Conservation (phyloP, 169 alveolate genomes). For the Plasmodium berghei region DNA sequence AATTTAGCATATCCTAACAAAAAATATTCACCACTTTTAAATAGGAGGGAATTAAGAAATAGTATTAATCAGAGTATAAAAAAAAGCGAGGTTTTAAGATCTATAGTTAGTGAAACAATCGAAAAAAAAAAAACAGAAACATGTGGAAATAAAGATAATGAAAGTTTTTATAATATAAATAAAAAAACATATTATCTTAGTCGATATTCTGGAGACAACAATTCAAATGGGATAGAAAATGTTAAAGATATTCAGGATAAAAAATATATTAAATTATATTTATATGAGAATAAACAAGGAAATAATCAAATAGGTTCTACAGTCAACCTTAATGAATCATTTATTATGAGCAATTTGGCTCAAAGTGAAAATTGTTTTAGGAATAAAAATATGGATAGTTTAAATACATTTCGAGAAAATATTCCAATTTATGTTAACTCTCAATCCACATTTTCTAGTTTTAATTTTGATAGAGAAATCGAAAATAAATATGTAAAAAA, state of each 20-base stretch:
- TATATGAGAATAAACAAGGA: too few species aligned
- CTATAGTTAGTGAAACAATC: constrained; percentile 36
- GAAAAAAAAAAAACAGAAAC: neutral
- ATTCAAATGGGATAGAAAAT: neutral
- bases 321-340: constrained; percentile 37
- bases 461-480: constrained; percentile 40
- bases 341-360: constrained; percentile 45
- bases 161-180: constrained; percentile 6
- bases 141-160: neutral
- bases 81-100: constrained; percentile 46
- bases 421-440: constrained; percentile 46
- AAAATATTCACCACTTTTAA: constrained; percentile 28
- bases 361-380: constrained; percentile 45
- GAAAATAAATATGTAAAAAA: constrained; percentile 17
- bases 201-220: neutral
- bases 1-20: neutral
- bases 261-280: neutral
- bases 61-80: constrained; percentile 60
- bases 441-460: constrained; percentile 60
- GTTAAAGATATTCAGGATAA: neutral
- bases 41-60: constrained; percentile 34
- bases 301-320: too few species aligned
- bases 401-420: constrained; percentile 41
- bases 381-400: constrained; percentile 27
- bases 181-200: constrained; percentile 13